Conservation (phyloP, 345 rosid genomes). For the Sonneratia alba region DNA sequence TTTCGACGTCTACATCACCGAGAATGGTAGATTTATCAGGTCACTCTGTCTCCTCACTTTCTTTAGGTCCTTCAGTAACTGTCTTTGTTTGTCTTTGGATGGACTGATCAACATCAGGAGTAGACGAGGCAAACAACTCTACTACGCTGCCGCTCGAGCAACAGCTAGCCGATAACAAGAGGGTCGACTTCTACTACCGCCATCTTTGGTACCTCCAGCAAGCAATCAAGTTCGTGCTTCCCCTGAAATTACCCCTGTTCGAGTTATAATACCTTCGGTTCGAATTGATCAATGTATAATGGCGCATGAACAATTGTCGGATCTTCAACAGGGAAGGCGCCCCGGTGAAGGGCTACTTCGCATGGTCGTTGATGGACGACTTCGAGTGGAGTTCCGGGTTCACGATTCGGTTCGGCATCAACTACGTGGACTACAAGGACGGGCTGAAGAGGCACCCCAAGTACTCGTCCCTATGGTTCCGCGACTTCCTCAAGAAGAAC, state of each 20-base stretch:
- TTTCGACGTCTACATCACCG: constrained; percentile 11
- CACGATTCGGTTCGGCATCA: constrained; percentile 31
- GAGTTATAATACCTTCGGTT: no score
- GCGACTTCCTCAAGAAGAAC: constrained; percentile 17
- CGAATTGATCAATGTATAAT: no score
- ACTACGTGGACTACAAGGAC: constrained; percentile 30
- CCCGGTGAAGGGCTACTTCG: constrained; percentile 35
- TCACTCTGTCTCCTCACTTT: no score
- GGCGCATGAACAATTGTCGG: not conserved
- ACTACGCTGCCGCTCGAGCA: not conserved
- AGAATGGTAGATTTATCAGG: constrained; percentile 8
- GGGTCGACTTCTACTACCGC: constrained; percentile 20
- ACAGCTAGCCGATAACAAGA: constrained; percentile 24
- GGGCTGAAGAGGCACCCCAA: constrained; percentile 35
- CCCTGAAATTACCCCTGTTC: not conserved
- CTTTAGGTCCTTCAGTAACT: not conserved
- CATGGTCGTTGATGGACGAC: constrained; percentile 53
- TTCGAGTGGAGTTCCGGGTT: constrained; percentile 42
- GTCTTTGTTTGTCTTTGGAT: constrained; percentile 5
- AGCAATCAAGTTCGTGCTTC: constrained; percentile 26
- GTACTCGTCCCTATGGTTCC: constrained; percentile 22
- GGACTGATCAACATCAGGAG: constrained; percentile 17
- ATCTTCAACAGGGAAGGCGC: constrained; percentile 17
- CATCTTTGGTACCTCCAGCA: constrained; percentile 24
- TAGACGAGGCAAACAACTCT: constrained; percentile 7